phyloP scores from a whole-genome alignment of 2,329 filamentous ascomycete genomes.

The Dactylellina parvicollis region DNA sequence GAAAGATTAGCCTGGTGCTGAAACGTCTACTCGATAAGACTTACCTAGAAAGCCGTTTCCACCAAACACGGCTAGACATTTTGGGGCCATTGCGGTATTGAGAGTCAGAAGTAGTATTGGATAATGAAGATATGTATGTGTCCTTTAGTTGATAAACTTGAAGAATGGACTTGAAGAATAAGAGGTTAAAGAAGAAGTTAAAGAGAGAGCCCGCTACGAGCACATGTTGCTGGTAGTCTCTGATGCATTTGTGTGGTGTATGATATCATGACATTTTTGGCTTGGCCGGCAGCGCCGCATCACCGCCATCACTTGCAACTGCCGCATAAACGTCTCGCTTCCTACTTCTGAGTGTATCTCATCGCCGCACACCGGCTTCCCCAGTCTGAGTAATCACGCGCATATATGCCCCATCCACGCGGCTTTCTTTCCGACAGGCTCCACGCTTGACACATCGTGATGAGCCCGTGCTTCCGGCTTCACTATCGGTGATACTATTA shows the following conservation, averaged over 20 bases:
- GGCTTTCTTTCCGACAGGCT: not conserved
- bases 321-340: no score
- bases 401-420: conserved; percentile 21
- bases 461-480: not conserved
- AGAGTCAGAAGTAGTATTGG: not conserved
- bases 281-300: conserved; percentile 2
- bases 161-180: not conserved
- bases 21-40: not conserved
- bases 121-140: not conserved
- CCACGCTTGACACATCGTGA: conserved; percentile 11
- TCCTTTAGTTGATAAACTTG: not conserved
- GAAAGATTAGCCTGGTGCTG: no score
- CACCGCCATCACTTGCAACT: not conserved
- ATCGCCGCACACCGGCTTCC: conserved; percentile 5
- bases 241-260: not conserved
- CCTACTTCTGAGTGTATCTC: no score
- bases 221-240: not conserved
- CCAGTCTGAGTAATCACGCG: conserved; percentile 37
- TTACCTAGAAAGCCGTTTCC: conserved; percentile 50
- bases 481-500: not conserved
- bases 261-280: conserved; percentile 52
- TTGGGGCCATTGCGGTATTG: conserved; percentile 20
- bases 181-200: not conserved
- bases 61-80: conserved; percentile 50
- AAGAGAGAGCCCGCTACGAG: not conserved